phyloP scores from a whole-genome alignment of 805 yeast species.

The Kodamaea sagamina region DNA sequence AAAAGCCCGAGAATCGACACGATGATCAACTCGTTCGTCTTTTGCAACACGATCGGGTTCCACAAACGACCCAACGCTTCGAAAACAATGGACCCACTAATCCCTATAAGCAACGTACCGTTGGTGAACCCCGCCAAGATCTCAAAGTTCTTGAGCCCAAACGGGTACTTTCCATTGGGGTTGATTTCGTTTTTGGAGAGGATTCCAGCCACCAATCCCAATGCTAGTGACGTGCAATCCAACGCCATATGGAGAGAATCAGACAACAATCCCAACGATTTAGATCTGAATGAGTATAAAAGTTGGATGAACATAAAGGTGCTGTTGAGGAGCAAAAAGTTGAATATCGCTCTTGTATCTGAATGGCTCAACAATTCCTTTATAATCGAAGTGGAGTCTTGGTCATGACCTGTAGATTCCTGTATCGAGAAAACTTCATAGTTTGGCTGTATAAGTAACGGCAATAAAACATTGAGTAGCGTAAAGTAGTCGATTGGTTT shows the following conservation, averaged over 20 bases:
- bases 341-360: slow-evolving; percentile 87
- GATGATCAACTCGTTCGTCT: slow-evolving; percentile 78
- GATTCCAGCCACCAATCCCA: slow-evolving; percentile 86
- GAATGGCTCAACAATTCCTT: slow-evolving; percentile 36
- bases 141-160: slow-evolving; percentile 82
- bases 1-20: slow-evolving; percentile 83
- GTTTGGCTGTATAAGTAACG: slow-evolving; percentile 26
- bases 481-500: slow-evolving; percentile 11
- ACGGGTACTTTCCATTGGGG: slow-evolving; percentile 74
- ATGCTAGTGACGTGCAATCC: slow-evolving; percentile 86
- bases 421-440: slow-evolving; percentile 1
- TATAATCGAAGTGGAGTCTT: slow-evolving; percentile 20
- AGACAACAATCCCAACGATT: slow-evolving; percentile 85
- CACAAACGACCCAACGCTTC: slow-evolving; percentile 83
- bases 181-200: slow-evolving; percentile 38
- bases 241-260: slow-evolving; percentile 96
- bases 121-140: slow-evolving; percentile 95
- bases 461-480: slow-evolving; percentile 18
- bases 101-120: slow-evolving; percentile 84
- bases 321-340: slow-evolving; percentile 80
- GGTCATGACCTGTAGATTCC: slow-evolving; percentile 3
- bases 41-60: slow-evolving; percentile 74
- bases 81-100: slow-evolving; percentile 81
- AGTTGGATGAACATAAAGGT: slow-evolving; percentile 94
- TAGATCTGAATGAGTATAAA: slow-evolving; percentile 87